Conservation (phyloP, 176 grass and related monocot genomes). For the Cenchrus purpureus region DNA sequence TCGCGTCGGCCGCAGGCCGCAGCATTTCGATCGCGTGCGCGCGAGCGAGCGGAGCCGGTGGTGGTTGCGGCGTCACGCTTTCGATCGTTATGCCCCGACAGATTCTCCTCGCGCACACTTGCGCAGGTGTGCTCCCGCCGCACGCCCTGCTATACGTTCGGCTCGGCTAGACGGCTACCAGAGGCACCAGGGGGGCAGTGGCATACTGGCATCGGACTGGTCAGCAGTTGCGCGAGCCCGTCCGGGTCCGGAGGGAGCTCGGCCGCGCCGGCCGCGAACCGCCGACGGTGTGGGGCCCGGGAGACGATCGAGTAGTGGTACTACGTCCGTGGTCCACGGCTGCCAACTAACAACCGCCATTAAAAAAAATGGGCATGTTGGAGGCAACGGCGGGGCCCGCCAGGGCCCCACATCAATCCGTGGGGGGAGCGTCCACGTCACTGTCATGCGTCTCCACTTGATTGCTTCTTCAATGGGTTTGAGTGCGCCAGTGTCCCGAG, state of each 20-base stretch:
- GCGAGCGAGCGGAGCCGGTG: background rate
- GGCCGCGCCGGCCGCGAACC: conserved; percentile 11
- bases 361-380: conserved; percentile 44
- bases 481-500: background rate
- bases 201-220: background rate
- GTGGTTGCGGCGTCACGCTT: conserved; percentile 45
- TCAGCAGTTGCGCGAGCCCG: background rate
- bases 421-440: conserved; percentile 41
- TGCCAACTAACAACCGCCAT: conserved; percentile 79
- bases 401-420: background rate
- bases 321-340: conserved; percentile 51
- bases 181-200: too few species aligned
- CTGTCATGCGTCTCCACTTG: background rate
- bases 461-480: background rate
- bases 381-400: conserved; percentile 43
- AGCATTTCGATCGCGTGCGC: too few species aligned
- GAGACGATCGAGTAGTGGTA: conserved; percentile 5
- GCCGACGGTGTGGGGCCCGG: conserved; percentile 41
- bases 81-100: background rate
- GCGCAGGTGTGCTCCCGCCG: too few species aligned
- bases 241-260: too few species aligned
- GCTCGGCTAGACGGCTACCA: too few species aligned
- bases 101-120: background rate
- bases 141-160: too few species aligned
- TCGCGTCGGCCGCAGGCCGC: too few species aligned